Evolutionary conservation across 805 yeast species (phyloP).

Genomic region (Diddensiella santjacobensis): DNA sequence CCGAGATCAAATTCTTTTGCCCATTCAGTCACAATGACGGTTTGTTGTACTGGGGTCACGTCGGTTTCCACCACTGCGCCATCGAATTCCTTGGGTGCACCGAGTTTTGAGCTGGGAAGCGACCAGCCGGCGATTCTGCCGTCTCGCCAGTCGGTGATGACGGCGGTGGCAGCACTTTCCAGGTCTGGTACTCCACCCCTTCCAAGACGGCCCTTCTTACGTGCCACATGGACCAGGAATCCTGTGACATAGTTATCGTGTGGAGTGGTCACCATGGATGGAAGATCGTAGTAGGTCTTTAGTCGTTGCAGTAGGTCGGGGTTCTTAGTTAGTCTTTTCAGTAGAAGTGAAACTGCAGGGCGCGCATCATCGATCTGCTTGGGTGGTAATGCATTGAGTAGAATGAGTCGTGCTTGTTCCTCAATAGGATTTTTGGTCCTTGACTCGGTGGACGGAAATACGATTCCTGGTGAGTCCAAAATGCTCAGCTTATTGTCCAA

Average conservation of each 20-base stretch:
- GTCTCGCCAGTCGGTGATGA: constrained; percentile 94
- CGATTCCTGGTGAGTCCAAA: constrained; percentile 96
- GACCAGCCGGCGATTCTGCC: constrained; percentile 93
- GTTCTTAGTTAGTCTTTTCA: constrained; percentile 71
- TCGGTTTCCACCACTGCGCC: constrained; percentile 11
- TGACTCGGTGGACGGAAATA: constrained; percentile 65
- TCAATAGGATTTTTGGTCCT: constrained; percentile 42
- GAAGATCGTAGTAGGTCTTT: constrained; percentile 68
- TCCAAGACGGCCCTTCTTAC: constrained; percentile 87
- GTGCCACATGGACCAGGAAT: constrained; percentile 86
- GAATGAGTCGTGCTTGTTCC: constrained; percentile 83
- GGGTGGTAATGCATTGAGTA: constrained; percentile 86
- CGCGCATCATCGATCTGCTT: constrained; percentile 80
- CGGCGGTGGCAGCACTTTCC: constrained; percentile 74
- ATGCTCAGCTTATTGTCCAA: constrained; percentile 84
- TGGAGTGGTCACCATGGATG: constrained; percentile 69
- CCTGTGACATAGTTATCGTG: constrained; percentile 78
- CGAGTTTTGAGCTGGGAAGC: constrained; percentile 44
- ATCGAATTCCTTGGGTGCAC: constrained; percentile 22
- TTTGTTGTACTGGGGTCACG: constrained; percentile 35
- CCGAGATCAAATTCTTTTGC: constrained; percentile 92
- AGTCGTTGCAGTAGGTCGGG: constrained; percentile 64
- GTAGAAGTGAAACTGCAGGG: constrained; percentile 70
- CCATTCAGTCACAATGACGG: constrained; percentile 79
- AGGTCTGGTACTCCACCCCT: constrained; percentile 91